Percentiles rank a stretch among this genome's conserved stretches.
Conservation (phyloP, 257 asterid genomes). For the Echium plantagineum region DNA sequence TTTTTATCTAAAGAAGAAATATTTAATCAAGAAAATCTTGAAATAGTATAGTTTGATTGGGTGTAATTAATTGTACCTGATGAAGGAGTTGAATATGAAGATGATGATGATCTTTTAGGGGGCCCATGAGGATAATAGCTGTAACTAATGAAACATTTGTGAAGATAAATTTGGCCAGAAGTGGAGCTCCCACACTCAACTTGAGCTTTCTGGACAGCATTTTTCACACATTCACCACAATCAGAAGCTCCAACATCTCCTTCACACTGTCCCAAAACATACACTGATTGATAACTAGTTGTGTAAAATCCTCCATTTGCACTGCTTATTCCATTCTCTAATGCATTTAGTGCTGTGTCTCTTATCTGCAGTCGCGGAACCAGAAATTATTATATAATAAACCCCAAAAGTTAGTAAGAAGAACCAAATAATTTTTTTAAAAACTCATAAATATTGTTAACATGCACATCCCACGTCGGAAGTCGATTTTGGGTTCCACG, state of each 20-base stretch:
- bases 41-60: no score
- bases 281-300: constrained; percentile 46
- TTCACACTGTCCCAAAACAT: constrained; percentile 89
- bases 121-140: constrained; percentile 56
- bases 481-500: no score
- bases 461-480: no score
- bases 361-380: constrained; percentile 29
- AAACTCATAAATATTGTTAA: no score
- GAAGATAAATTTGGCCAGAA: constrained; percentile 75
- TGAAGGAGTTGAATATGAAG: constrained; percentile 46
- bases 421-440: no score
- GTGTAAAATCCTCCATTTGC: constrained; percentile 49
- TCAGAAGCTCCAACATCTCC: constrained; percentile 79
- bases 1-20: no score
- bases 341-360: constrained; percentile 56
- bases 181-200: constrained; percentile 93
- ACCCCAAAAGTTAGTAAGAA: no score
- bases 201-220: constrained; percentile 85
- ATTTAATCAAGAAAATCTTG: neutral
- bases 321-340: constrained; percentile 52
- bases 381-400: no score
- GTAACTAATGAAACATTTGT: constrained; percentile 72
- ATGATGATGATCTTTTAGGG: constrained; percentile 57
- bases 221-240: constrained; percentile 79
- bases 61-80: constrained; percentile 30